Conservation (phyloP, 352 stramenopile species). For the Phytophthora pseudosyringae region DNA sequence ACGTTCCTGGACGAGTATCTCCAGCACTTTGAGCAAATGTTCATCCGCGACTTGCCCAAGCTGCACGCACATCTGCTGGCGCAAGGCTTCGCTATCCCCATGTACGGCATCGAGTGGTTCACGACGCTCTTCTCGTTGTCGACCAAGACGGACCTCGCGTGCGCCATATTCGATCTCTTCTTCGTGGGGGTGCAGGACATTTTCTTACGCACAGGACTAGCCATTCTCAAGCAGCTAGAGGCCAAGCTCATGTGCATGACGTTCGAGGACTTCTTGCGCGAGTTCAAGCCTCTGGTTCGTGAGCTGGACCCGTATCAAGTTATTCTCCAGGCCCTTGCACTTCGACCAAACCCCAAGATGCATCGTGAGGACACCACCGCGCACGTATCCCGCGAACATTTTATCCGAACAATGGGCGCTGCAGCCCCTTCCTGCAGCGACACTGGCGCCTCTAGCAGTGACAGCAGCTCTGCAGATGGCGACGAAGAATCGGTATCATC, state of each 20-base stretch:
- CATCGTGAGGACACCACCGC: conserved; percentile 59
- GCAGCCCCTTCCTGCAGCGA: conserved; percentile 26
- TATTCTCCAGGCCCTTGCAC: conserved; percentile 62
- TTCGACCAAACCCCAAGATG: conserved; percentile 56
- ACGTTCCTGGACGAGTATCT: conserved; percentile 89
- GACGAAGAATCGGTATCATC: conserved; percentile 35
- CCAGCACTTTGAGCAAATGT: conserved; percentile 79
- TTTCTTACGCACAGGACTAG: conserved; percentile 80
- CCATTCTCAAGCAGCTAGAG: conserved; percentile 81
- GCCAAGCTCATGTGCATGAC: conserved; percentile 85
- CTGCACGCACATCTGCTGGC: conserved; percentile 63
- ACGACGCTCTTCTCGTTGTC: conserved; percentile 89
- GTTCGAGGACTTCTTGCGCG: conserved; percentile 84
- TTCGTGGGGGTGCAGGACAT: conserved; percentile 83
- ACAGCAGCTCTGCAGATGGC: conserved; percentile 34
- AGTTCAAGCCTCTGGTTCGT: conserved; percentile 82
- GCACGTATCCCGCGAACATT: conserved; percentile 61
- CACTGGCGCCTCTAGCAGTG: conserved; percentile 30
- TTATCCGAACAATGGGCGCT: conserved; percentile 39
- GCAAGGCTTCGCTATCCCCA: conserved; percentile 76
- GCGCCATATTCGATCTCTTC: conserved; percentile 87
- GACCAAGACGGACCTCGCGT: conserved; percentile 81
- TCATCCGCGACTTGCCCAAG: conserved; percentile 71
- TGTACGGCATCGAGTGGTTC: conserved; percentile 92
- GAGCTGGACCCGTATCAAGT: conserved; percentile 83